A percentile compares a stretch with the other conserved stretches of the same genome.
phyloP scores from a whole-genome alignment of 805 yeast genomes.

The Lipomyces japonicus region DNA sequence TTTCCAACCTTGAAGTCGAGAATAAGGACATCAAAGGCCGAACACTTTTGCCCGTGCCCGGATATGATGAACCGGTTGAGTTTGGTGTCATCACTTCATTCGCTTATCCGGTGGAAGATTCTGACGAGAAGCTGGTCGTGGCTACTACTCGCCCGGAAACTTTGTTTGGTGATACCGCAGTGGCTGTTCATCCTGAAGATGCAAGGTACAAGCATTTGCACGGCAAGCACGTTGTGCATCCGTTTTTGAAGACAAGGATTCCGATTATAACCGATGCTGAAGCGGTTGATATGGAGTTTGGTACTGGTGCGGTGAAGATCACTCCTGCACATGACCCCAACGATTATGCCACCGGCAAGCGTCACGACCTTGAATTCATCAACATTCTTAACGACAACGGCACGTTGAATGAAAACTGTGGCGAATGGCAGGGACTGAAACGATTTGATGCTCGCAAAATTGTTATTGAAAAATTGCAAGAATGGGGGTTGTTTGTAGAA shows the following conservation, averaged over 20 bases:
- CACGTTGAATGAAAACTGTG: slow-evolving; percentile 83
- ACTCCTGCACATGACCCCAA: slow-evolving; percentile 98
- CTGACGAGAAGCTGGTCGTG: slow-evolving; percentile 81
- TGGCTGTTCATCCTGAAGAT: slow-evolving; percentile 97
- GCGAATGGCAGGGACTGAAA: slow-evolving; percentile 86
- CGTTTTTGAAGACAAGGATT: slow-evolving; percentile 75
- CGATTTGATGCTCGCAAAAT: slow-evolving; percentile 88
- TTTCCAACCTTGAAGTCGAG: slow-evolving; percentile 94
- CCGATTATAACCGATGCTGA: slow-evolving; percentile 88
- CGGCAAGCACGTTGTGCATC: slow-evolving; percentile 88
- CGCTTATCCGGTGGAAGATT: slow-evolving; percentile 80
- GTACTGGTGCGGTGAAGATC: slow-evolving; percentile 99
- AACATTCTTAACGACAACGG: slow-evolving; percentile 93
- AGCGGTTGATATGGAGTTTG: slow-evolving; percentile 98
- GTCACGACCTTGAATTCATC: slow-evolving; percentile 81
- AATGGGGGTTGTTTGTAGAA: slow-evolving; percentile 68
- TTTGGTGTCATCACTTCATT: slow-evolving; percentile 96
- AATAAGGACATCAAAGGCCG: slow-evolving; percentile 83
- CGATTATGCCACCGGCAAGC: slow-evolving; percentile 95
- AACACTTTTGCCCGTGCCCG: slow-evolving; percentile 79
- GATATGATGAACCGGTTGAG: slow-evolving; percentile 78
- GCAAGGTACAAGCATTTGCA: slow-evolving; percentile 89
- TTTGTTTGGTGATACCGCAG: slow-evolving; percentile 94
- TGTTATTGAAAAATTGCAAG: slow-evolving; percentile 77
- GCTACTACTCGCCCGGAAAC: slow-evolving; percentile 99